These are phyloP conservation scores for Aureobasidium pullulans DNA, from an alignment of 2,329 filamentous ascomycete species.

Conservation along the genomic window DNA sequence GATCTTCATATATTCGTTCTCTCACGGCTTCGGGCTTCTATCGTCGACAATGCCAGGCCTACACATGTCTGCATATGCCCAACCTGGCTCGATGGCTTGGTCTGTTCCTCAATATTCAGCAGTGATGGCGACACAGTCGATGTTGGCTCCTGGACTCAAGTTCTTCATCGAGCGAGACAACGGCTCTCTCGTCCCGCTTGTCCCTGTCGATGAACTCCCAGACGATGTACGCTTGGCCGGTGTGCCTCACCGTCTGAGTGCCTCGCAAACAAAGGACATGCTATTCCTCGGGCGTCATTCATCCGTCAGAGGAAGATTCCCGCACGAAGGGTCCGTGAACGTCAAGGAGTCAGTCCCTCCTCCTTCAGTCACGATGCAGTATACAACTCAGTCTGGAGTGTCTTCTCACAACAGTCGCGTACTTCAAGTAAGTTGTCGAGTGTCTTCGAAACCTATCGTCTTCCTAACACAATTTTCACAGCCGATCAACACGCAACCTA, in stretches of 20 bases:
- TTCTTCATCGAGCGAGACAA: constrained; percentile 34
- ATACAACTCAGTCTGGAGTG: background rate
- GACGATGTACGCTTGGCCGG: constrained; percentile 29
- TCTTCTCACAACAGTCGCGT: background rate
- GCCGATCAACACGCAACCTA: background rate
- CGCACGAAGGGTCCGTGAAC: constrained; percentile 17
- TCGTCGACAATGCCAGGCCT: background rate
- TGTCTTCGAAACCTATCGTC: background rate
- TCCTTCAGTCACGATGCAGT: constrained; percentile 13
- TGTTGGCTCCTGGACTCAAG: background rate
- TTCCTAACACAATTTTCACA: background rate
- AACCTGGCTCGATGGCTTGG: background rate
- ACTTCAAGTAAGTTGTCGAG: background rate
- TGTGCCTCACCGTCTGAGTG: constrained; percentile 29
- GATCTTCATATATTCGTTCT: background rate
- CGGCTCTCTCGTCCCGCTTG: constrained; percentile 31
- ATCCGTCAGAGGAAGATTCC: constrained; percentile 16
- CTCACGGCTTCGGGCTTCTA: background rate
- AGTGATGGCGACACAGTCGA: background rate
- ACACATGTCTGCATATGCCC: background rate
- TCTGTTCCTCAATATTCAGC: background rate
- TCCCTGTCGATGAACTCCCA: constrained; percentile 39
- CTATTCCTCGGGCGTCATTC: constrained; percentile 24
- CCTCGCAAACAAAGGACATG: constrained; percentile 25
- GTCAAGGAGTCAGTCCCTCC: constrained; percentile 16